phyloP scores from a whole-genome alignment of 1,284 basidiomycete genomes.

The Heliocybe sulcata region DNA sequence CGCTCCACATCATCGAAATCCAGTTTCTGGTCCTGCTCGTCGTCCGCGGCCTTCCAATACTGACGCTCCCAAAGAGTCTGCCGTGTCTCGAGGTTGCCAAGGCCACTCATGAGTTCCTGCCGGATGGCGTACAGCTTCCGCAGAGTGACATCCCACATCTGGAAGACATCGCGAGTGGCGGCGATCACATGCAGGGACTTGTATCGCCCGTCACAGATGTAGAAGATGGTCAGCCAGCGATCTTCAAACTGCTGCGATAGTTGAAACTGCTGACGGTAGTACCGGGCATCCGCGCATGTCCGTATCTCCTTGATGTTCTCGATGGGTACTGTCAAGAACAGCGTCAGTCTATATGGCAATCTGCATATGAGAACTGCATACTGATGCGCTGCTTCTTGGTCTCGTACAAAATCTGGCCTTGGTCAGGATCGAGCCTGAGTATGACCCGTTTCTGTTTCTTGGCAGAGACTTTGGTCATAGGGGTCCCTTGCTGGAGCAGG shows the following conservation, averaged over 20 bases:
- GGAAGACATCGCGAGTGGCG: conserved; percentile 59
- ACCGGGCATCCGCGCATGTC: conserved; percentile 66
- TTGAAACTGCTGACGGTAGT: conserved; percentile 76
- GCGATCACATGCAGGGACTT: conserved; percentile 92
- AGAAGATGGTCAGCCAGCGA: conserved; percentile 76
- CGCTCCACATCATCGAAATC: conserved; percentile 70
- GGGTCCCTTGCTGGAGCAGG: conserved; percentile 50
- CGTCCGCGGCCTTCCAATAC: conserved; percentile 73
- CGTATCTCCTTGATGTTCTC: conserved; percentile 91
- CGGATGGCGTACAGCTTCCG: conserved; percentile 53
- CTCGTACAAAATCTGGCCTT: conserved; percentile 80
- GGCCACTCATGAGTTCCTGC: conserved; percentile 60
- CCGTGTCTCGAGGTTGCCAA: conserved; percentile 57
- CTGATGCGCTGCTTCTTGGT: conserved; percentile 73
- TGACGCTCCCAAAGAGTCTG: conserved; percentile 77
- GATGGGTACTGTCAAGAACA: conserved; percentile 60
- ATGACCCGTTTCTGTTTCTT: conserved; percentile 74
- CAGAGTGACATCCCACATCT: conserved; percentile 61
- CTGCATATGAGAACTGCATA: conserved; percentile 33
- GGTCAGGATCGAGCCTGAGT: conserved; percentile 74
- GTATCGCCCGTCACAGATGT: conserved; percentile 73
- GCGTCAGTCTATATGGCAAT: not conserved
- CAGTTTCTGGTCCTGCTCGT: conserved; percentile 55
- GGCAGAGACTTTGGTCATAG: conserved; percentile 86
- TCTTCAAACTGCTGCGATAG: conserved; percentile 52